phyloP scores from a whole-genome alignment of 257 asterid genomes.

The Orobanche coerulescens region DNA sequence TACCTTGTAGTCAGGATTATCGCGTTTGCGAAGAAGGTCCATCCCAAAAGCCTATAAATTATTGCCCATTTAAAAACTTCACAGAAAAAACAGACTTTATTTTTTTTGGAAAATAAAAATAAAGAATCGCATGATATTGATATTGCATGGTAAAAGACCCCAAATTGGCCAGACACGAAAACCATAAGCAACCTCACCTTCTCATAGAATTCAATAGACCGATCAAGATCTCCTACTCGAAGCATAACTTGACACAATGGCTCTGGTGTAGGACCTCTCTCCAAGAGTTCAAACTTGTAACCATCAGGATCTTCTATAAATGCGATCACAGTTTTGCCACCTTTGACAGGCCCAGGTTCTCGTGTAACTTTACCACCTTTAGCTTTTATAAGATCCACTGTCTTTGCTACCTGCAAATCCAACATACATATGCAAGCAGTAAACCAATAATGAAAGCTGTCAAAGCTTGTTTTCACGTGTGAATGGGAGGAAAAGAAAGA shows the following conservation, averaged over 20 bases:
- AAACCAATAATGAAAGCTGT: not conserved
- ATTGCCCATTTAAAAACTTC: conserved; percentile 1
- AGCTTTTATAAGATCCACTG: conserved; percentile 83
- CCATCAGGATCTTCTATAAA: conserved; percentile 98
- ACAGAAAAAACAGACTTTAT: not conserved
- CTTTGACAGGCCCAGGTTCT: conserved; percentile 99
- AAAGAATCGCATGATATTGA: not conserved
- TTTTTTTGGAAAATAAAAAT: not conserved
- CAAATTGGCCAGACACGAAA: conserved; percentile 7
- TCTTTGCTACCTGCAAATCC: conserved; percentile 56
- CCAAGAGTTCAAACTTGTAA: conserved; percentile 91
- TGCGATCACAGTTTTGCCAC: conserved; percentile 91
- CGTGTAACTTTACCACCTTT: conserved; percentile 95
- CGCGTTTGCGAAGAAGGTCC: conserved; percentile 93
- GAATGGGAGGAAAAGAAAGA: not conserved
- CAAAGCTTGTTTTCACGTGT: not conserved
- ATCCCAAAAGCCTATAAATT: conserved; percentile 74
- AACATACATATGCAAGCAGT: not conserved
- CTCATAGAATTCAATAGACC: conserved; percentile 79
- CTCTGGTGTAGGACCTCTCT: conserved; percentile 96
- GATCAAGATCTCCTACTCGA: conserved; percentile 96
- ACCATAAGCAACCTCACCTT: conserved; percentile 38
- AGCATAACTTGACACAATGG: conserved; percentile 98
- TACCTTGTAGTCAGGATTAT: conserved; percentile 99
- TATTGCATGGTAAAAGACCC: not conserved